These are phyloP conservation scores for Entonaema liquescens DNA, from an alignment of 495 filamentous ascomycete genomes.

Conservation along the genomic window DNA sequence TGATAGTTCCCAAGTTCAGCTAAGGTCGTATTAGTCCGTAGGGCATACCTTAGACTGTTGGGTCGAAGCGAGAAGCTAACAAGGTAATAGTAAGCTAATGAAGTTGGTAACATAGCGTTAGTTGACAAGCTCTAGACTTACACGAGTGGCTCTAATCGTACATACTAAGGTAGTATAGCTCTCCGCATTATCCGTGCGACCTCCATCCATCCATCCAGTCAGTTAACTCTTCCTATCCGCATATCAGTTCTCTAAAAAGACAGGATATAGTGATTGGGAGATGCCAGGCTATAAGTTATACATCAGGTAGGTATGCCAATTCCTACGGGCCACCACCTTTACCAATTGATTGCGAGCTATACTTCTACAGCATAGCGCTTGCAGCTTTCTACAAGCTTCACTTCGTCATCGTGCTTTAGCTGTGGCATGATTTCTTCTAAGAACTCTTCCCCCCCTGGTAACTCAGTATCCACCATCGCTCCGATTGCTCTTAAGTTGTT, in stretches of 20 bases:
- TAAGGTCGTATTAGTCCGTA: neutral
- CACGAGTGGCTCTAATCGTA: neutral
- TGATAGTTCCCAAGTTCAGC: neutral
- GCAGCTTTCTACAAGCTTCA: constrained; percentile 34
- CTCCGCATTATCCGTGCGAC: constrained; percentile 1
- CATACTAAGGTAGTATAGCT: neutral
- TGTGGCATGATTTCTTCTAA: constrained; percentile 36
- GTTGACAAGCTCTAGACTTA: neutral
- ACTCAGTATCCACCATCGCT: constrained; percentile 17
- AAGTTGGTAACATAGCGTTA: neutral
- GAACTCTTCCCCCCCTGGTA: constrained; percentile 10
- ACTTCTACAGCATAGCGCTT: constrained; percentile 11
- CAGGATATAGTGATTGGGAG: neutral
- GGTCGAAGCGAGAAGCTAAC: constrained; percentile 1
- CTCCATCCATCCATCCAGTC: neutral
- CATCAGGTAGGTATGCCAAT: constrained; percentile 6
- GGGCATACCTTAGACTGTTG: neutral
- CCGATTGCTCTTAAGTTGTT: neutral
- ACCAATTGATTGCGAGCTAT: constrained; percentile 13
- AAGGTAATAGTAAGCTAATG: constrained; percentile 2
- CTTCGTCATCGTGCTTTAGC: constrained; percentile 45
- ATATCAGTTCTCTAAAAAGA: constrained; percentile 1
- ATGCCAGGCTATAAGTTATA: neutral
- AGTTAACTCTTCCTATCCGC: neutral
- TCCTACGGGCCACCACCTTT: constrained; percentile 16